phyloP scores from a whole-genome alignment of 2,329 filamentous ascomycete genomes.

The Torrubiella hemipterigena region DNA sequence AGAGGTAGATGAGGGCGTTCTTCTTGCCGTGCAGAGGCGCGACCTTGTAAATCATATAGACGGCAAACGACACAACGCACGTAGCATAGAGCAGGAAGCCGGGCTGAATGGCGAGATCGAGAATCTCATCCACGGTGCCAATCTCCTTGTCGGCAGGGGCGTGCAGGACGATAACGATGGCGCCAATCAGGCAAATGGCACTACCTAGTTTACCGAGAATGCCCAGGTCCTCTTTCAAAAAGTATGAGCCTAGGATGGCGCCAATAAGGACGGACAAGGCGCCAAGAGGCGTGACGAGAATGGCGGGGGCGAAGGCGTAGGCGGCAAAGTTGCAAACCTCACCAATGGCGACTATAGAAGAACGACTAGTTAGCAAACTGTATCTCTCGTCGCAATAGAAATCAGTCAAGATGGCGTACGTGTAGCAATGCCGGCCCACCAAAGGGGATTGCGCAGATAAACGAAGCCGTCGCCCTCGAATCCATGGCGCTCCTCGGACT shows the following conservation, averaged over 20 bases:
- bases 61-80: slow-evolving; percentile 69
- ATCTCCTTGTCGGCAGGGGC: slow-evolving; percentile 91
- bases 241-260: slow-evolving; percentile 88
- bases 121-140: slow-evolving; percentile 79
- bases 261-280: slow-evolving; percentile 91
- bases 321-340: slow-evolving; percentile 97
- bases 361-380: no score
- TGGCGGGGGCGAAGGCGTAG: slow-evolving; percentile 97
- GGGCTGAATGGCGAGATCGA: slow-evolving; percentile 81
- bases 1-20: slow-evolving; percentile 92
- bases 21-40: slow-evolving; percentile 84
- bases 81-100: slow-evolving; percentile 84
- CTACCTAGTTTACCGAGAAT: slow-evolving; percentile 86
- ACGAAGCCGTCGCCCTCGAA: slow-evolving; percentile 95
- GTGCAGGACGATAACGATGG: slow-evolving; percentile 94
- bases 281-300: slow-evolving; percentile 88
- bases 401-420: slow-evolving; percentile 57
- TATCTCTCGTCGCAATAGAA: no score
- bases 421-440: slow-evolving; percentile 91
- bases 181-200: slow-evolving; percentile 90
- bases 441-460: slow-evolving; percentile 87
- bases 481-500: slow-evolving; percentile 81
- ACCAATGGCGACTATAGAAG: slow-evolving; percentile 66
- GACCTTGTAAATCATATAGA: slow-evolving; percentile 92
- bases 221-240: slow-evolving; percentile 83